Conservation (phyloP, 1,284 basidiomycete genomes). For the Ceratobasidium sp. region DNA sequence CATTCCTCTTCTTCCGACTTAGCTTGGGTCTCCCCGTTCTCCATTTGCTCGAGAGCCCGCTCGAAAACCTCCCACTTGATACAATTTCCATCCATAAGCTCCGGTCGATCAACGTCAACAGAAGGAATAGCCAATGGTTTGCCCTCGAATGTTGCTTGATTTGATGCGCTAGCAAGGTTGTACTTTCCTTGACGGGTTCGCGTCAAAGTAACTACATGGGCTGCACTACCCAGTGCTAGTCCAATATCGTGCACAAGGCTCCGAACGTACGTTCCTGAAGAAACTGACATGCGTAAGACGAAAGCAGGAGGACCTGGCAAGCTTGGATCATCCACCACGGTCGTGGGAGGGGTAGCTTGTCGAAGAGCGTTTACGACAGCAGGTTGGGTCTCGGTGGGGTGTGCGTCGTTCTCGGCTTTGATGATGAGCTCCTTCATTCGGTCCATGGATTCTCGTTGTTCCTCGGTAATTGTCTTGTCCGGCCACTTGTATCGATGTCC, state of each 20-base stretch:
- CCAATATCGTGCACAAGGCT: conserved; percentile 91
- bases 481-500: conserved; percentile 74
- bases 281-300: conserved; percentile 87
- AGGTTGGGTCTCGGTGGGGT: conserved; percentile 39
- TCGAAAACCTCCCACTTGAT: conserved; percentile 45
- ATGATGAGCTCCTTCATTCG: conserved; percentile 53
- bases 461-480: conserved; percentile 66
- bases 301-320: conserved; percentile 74
- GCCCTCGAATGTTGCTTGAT: background rate
- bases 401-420: conserved; percentile 43
- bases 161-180: conserved; percentile 52
- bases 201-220: conserved; percentile 88
- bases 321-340: conserved; percentile 50
- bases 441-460: conserved; percentile 74
- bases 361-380: conserved; percentile 44
- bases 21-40: conserved; percentile 33
- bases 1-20: conserved; percentile 43
- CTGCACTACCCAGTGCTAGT: conserved; percentile 79
- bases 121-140: background rate
- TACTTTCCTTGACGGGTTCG: conserved; percentile 87
- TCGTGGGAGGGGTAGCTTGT: conserved; percentile 50
- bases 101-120: background rate
- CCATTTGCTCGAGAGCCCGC: conserved; percentile 41
- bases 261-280: conserved; percentile 96
- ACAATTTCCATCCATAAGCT: conserved; percentile 39